Evolutionary conservation across 169 alveolate genomes (phyloP).

Genomic region (Besnoitia besnoiti): DNA sequence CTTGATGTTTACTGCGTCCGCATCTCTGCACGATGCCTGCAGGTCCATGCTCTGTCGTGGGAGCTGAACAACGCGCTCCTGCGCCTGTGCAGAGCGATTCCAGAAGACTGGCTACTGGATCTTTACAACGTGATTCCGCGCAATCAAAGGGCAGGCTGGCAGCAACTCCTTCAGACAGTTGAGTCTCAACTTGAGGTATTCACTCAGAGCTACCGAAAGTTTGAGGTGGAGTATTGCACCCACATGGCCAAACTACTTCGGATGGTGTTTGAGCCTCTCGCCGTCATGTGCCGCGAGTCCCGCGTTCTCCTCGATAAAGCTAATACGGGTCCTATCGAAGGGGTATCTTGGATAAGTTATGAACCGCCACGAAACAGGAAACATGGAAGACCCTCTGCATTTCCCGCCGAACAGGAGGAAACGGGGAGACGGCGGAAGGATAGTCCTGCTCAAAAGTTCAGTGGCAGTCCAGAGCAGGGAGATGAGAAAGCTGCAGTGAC

Average conservation of each 20-base stretch:
- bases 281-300: slow-evolving; percentile 17
- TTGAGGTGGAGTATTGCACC: slow-evolving; percentile 35
- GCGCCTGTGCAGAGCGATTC: slow-evolving; percentile 18
- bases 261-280: slow-evolving; percentile 25
- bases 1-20: too few relatives aligned
- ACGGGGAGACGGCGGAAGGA: not conserved
- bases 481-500: not conserved
- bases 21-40: too few relatives aligned
- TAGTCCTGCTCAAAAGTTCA: too few relatives aligned
- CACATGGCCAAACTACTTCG: not conserved
- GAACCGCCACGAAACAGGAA: not conserved
- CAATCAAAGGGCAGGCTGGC: slow-evolving; percentile 22
- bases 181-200: slow-evolving; percentile 25
- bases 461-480: not conserved
- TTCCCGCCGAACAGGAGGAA: not conserved
- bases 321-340: not conserved
- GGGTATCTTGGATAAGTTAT: not conserved
- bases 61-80: slow-evolving; percentile 24
- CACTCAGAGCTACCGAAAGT: slow-evolving; percentile 40
- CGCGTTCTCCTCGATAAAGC: slow-evolving; percentile 13
- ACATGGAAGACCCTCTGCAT: not conserved
- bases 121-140: slow-evolving; percentile 24
- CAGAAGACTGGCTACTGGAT: slow-evolving; percentile 26
- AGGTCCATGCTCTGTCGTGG: slow-evolving; percentile 22
- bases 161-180: slow-evolving; percentile 32